Conservation (phyloP, 768 basidiomycete species). For the Serpula lacrymans region DNA sequence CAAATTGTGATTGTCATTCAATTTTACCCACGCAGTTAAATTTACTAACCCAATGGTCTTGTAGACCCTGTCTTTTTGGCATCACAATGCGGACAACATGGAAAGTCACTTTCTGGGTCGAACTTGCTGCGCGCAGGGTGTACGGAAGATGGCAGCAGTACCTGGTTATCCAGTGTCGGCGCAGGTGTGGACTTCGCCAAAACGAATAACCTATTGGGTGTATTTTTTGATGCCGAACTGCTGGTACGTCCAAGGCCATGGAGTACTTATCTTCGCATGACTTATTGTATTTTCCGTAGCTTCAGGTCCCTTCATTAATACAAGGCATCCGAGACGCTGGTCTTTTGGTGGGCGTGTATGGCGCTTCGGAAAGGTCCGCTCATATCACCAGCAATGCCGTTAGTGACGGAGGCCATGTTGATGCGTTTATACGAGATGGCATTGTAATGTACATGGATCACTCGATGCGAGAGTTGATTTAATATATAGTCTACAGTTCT, state of each 20-base stretch:
- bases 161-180: slow-evolving; percentile 66
- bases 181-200: slow-evolving; percentile 93
- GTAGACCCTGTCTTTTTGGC: slow-evolving; percentile 95
- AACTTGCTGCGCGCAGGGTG: slow-evolving; percentile 35
- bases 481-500: slow-evolving; percentile 20
- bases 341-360: slow-evolving; percentile 82
- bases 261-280: neutral
- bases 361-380: slow-evolving; percentile 44
- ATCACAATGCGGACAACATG: slow-evolving; percentile 74
- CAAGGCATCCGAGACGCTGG: slow-evolving; percentile 87
- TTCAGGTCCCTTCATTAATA: slow-evolving; percentile 85
- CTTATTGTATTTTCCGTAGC: slow-evolving; percentile 37
- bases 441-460: slow-evolving; percentile 67
- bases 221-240: slow-evolving; percentile 84
- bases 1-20: slow-evolving; percentile 77
- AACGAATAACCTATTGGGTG: slow-evolving; percentile 87
- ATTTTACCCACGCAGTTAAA: slow-evolving; percentile 4
- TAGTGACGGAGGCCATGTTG: slow-evolving; percentile 50
- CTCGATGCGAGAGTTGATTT: slow-evolving; percentile 43
- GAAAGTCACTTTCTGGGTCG: slow-evolving; percentile 33
- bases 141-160: slow-evolving; percentile 41
- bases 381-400: slow-evolving; percentile 34
- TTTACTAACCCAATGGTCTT: slow-evolving; percentile 6
- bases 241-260: slow-evolving; percentile 51
- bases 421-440: slow-evolving; percentile 65